These are phyloP conservation scores for Saitoella complicata DNA, from an alignment of 805 yeast genomes.

Conservation along the genomic window DNA sequence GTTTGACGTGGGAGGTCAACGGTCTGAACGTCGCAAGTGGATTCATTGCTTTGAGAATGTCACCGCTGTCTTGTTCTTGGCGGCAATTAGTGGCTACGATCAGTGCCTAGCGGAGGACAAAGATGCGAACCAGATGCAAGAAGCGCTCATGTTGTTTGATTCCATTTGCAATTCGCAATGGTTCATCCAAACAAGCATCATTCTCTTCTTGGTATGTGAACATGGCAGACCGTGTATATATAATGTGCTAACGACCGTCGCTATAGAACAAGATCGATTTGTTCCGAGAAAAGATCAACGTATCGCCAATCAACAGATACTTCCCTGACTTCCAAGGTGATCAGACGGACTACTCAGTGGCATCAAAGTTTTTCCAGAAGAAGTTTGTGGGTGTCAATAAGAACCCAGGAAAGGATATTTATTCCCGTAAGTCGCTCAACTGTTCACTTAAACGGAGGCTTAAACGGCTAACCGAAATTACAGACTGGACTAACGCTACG, in stretches of 20 bases:
- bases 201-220: constrained; percentile 34
- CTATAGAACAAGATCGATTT: constrained; percentile 54
- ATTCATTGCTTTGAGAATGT: constrained; percentile 80
- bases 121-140: constrained; percentile 50
- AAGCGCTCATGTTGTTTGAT: constrained; percentile 59
- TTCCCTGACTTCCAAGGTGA: constrained; percentile 60
- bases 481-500: constrained; percentile 84
- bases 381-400: constrained; percentile 48
- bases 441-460: not conserved
- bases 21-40: constrained; percentile 80
- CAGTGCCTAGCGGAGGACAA: constrained; percentile 58
- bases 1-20: constrained; percentile 79
- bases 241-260: too few relatives aligned
- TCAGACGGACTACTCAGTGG: constrained; percentile 45
- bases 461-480: constrained; percentile 23
- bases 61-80: constrained; percentile 65
- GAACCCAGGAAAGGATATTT: constrained; percentile 44
- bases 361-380: constrained; percentile 54
- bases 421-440: not conserved
- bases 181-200: constrained; percentile 67
- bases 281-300: constrained; percentile 56
- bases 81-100: constrained; percentile 68
- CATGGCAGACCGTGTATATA: too few relatives aligned
- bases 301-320: constrained; percentile 54
- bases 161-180: constrained; percentile 74